Evolutionary conservation across 805 yeast genomes (phyloP).

Genomic region (Metschnikowia cerradonensis): DNA sequence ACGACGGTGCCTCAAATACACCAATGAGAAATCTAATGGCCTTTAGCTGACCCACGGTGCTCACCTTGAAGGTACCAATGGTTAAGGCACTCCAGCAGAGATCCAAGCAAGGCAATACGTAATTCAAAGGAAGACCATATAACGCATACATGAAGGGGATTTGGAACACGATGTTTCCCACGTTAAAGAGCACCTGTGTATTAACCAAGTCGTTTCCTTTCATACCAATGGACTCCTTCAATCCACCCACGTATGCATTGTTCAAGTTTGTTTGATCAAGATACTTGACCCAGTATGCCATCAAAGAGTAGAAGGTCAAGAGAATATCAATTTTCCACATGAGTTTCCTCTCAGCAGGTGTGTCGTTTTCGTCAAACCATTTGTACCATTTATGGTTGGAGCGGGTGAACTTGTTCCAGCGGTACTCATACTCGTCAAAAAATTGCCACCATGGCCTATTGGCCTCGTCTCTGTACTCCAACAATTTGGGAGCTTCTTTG

Average conservation of each 20-base stretch:
- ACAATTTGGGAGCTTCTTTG: neutral
- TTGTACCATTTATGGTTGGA: slow-evolving; percentile 23
- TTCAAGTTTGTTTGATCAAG: slow-evolving; percentile 23
- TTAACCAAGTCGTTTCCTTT: slow-evolving; percentile 26
- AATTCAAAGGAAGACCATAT: slow-evolving; percentile 22
- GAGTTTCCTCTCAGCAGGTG: slow-evolving; percentile 27
- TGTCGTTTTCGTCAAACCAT: slow-evolving; percentile 27
- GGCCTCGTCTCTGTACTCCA: slow-evolving; percentile 52
- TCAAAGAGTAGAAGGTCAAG: slow-evolving; percentile 23
- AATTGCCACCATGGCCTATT: slow-evolving; percentile 47
- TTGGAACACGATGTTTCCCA: slow-evolving; percentile 25
- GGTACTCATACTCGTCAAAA: slow-evolving; percentile 36
- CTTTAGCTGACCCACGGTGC: slow-evolving; percentile 19
- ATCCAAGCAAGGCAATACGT: slow-evolving; percentile 20
- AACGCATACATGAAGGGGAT: slow-evolving; percentile 23
- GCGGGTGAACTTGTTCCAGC: slow-evolving; percentile 18
- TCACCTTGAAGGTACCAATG: slow-evolving; percentile 18
- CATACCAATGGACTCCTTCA: slow-evolving; percentile 23
- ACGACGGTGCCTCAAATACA: slow-evolving; percentile 25
- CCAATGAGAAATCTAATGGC: slow-evolving; percentile 26
- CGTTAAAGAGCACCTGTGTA: slow-evolving; percentile 23
- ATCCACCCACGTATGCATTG: slow-evolving; percentile 27
- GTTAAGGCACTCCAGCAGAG: slow-evolving; percentile 23
- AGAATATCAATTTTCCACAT: slow-evolving; percentile 28
- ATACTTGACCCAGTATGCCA: slow-evolving; percentile 33